Base-by-base conservation (phyloP, 2,329 filamentous ascomycete genomes). In the Paecilomyces formosus region DNA sequence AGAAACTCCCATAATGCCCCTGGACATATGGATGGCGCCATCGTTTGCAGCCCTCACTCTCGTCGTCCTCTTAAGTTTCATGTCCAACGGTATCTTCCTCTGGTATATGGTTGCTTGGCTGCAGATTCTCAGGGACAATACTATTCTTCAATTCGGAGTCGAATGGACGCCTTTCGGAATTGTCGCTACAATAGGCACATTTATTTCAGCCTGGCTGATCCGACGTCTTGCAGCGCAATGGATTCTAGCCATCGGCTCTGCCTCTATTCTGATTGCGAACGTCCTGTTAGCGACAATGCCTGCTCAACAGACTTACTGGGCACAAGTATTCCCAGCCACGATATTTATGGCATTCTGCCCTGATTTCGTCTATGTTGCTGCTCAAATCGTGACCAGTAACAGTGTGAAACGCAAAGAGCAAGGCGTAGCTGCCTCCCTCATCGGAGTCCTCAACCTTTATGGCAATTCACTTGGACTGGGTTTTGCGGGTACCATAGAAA, bases 371-470 rank as follows among this genome's bases (percentile, higher is more conserved):
- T 82, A 77, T 56, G 77, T 79, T 0, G 79, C 78, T 0, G 79
- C 79, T 0, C 79, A 83, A 59, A 79, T 84, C 3, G 81, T 83
- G 57, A 79, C 80, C 0, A 82, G 81, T 57, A 82, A 83, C 58
- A 76, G 74, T 0, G 80, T 83, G 30, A 71, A 65, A 2, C 70
- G 74, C 2, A 72, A 74, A 4, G 73, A 84, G 22, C 80, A 84
- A 55, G 81, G 82, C 0, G 72, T 83, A 2, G 81, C 81, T 0
- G 78, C 75, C 0, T 79, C 75, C 13, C 66, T 84, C 2, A 75
- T 84, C 7, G 79, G 80, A 0, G 77, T 75, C 0, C 60, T 81
- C 12, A 69, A 76, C 55, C 66, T 75, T 13, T 80, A 80, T 58
- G 76, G 74, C 0, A 73, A 73, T 31, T 76, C 73, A 58, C 65